These are phyloP conservation scores for Nemophila menziesii DNA, from an alignment of 257 asterid species.

Conservation along the genomic window DNA sequence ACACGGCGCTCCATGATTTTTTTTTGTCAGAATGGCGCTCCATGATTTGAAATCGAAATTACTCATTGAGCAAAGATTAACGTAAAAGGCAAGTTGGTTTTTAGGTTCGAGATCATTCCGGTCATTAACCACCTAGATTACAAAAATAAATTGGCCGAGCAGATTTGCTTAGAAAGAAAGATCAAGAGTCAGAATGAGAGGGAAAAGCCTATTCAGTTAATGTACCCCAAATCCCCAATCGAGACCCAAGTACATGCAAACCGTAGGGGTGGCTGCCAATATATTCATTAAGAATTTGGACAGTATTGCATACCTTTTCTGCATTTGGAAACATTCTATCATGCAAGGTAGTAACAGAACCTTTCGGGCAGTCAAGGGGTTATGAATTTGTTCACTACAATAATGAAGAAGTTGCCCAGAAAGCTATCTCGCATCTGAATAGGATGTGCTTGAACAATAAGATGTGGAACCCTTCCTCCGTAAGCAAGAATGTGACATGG, in stretches of 20 bases:
- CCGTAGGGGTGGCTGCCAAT: conserved; percentile 73
- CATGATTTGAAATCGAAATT: too few relatives aligned
- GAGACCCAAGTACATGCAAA: conserved; percentile 71
- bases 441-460: conserved; percentile 86
- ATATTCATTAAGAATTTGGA: conserved; percentile 91
- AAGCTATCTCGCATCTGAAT: conserved; percentile 73
- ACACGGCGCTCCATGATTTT: too few relatives aligned
- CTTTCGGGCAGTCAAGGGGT: conserved; percentile 71
- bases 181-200: too few relatives aligned
- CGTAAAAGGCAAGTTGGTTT: too few relatives aligned
- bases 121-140: too few relatives aligned
- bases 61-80: too few relatives aligned
- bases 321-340: conserved; percentile 68
- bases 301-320: conserved; percentile 80
- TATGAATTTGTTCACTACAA: conserved; percentile 88
- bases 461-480: conserved; percentile 74
- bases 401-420: conserved; percentile 70
- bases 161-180: too few relatives aligned
- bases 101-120: too few relatives aligned
- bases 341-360: conserved; percentile 71
- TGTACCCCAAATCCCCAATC: conserved; percentile 77
- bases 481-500: conserved; percentile 84
- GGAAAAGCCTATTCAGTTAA: conserved; percentile 64
- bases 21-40: too few relatives aligned
- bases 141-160: too few relatives aligned